Evolutionary conservation across 345 rosid species (phyloP).

Genomic region (Moringa oleifera): DNA sequence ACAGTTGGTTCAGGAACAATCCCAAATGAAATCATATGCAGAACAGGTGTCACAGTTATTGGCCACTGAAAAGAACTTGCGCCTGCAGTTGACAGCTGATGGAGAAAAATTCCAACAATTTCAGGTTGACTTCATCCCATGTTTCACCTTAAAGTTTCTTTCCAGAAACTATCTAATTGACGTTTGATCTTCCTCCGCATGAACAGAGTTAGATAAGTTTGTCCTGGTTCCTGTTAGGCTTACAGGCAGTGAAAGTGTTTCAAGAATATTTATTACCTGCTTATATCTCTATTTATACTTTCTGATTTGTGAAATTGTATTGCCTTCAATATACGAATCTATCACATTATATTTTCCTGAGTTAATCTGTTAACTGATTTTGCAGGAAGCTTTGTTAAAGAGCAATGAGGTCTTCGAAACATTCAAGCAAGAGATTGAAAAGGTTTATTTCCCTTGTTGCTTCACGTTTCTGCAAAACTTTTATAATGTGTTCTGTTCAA

Average conservation of each 20-base stretch:
- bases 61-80: slow-evolving; percentile 81
- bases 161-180: neutral
- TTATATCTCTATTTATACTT: too few species aligned
- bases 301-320: neutral
- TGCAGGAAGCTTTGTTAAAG: slow-evolving; percentile 89
- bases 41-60: slow-evolving; percentile 84
- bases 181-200: neutral
- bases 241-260: too few species aligned
- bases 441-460: slow-evolving; percentile 32
- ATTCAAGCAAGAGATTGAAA: slow-evolving; percentile 90
- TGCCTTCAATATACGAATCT: neutral
- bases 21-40: slow-evolving; percentile 86
- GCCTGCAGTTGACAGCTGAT: slow-evolving; percentile 78
- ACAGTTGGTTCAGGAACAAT: slow-evolving; percentile 71
- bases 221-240: neutral
- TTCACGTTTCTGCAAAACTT: neutral
- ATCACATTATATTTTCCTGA: neutral
- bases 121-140: slow-evolving; percentile 47
- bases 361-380: slow-evolving; percentile 12
- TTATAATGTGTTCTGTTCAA: neutral
- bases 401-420: slow-evolving; percentile 95
- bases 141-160: neutral
- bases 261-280: too few species aligned
- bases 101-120: slow-evolving; percentile 95
- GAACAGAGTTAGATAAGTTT: neutral